A percentile compares a stretch with the other conserved stretches of the same genome.
Evolutionary conservation across 176 grass and related monocot genomes (phyloP).

Genomic region (Calamus simplicifolius): DNA sequence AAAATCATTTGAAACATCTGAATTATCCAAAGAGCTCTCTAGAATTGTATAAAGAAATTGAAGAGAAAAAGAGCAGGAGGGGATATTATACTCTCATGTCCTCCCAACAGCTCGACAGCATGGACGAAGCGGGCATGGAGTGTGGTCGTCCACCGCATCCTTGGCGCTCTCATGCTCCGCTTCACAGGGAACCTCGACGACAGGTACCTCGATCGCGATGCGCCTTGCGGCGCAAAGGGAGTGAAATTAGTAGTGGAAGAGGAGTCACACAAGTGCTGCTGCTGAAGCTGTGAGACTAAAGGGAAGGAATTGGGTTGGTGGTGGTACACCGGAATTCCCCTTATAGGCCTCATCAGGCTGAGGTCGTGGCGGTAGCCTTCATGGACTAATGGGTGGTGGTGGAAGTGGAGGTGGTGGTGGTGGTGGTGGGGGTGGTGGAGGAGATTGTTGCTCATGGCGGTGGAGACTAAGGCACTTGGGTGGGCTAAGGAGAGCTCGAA

Average conservation of each 20-base stretch:
- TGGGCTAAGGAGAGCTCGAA: constrained; percentile 11
- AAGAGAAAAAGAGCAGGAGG: no score
- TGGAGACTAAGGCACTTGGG: not conserved
- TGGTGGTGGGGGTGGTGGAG: not conserved
- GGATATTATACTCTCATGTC: constrained; percentile 32
- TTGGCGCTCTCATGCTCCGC: constrained; percentile 23
- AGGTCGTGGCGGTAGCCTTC: not conserved
- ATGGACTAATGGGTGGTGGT: constrained; percentile 7
- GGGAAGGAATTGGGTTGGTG: not conserved
- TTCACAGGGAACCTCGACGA: constrained; percentile 16
- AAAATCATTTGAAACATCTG: no score
- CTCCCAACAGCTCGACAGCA: constrained; percentile 32
- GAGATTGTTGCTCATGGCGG: not conserved
- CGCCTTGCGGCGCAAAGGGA: not conserved
- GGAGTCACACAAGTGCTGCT: not conserved
- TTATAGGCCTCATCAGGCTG: constrained; percentile 20
- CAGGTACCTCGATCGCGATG: constrained; percentile 6
- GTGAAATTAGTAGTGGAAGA: not conserved
- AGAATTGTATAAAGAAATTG: no score
- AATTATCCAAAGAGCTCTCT: no score
- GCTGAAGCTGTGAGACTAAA: constrained; percentile 1
- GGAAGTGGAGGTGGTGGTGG: constrained; percentile 4
- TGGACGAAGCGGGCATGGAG: constrained; percentile 35
- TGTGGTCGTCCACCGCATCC: constrained; percentile 40
- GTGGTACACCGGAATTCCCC: constrained; percentile 27